These are phyloP conservation scores for Auxenochlorella protothecoides DNA, from an alignment of 139 green algal genomes.

Conservation along the genomic window DNA sequence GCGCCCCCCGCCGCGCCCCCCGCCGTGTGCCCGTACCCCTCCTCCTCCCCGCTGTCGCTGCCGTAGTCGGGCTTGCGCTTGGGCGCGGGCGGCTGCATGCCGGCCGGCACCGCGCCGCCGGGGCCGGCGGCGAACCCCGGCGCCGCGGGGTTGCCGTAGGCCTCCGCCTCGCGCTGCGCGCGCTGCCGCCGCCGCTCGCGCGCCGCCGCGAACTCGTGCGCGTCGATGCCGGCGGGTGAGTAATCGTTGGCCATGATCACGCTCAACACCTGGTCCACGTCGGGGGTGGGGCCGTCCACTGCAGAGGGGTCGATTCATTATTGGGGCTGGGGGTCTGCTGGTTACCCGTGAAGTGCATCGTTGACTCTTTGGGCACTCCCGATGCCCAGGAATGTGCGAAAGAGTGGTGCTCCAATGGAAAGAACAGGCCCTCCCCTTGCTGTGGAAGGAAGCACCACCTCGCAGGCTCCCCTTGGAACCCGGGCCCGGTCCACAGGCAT, in stretches of 20 bases:
- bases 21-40: not conserved
- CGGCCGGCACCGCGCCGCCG: not conserved
- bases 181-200: conserved; percentile 16
- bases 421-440: not conserved
- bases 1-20: not conserved
- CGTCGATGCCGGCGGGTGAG: conserved; percentile 16
- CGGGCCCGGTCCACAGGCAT: no score
- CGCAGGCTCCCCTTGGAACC: no score
- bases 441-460: no score
- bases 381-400: not conserved
- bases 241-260: conserved; percentile 29
- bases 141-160: not conserved
- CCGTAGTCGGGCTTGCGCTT: conserved; percentile 2
- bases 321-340: no score
- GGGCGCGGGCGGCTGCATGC: not conserved
- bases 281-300: conserved; percentile 18
- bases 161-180: not conserved
- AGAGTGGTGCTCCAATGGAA: not conserved
- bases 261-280: conserved; percentile 29
- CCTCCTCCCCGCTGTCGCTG: conserved; percentile 25
- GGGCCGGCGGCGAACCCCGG: not conserved
- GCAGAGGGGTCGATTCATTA: not conserved
- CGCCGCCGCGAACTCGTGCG: conserved; percentile 10
- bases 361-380: no score
- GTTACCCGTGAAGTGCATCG: no score